These are phyloP conservation scores for Arachis hypogaea DNA, from an alignment of 306 rosid species.

Conservation along the genomic window DNA sequence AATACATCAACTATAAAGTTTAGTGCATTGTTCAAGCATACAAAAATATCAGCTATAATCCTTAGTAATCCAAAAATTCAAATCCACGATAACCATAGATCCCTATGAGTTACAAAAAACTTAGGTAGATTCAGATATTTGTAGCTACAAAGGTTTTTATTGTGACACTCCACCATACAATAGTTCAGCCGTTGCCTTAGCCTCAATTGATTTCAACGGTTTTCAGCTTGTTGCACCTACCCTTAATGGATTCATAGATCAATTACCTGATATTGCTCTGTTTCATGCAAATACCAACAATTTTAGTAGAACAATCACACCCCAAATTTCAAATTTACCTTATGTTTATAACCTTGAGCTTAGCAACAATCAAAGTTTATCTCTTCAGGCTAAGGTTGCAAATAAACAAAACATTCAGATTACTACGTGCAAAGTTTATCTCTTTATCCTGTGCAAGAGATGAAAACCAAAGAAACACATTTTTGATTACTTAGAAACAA, in stretches of 20 bases:
- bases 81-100: constrained; percentile 69
- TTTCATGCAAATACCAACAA: constrained; percentile 91
- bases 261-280: constrained; percentile 79
- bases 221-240: constrained; percentile 68
- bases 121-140: constrained; percentile 79
- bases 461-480: no score
- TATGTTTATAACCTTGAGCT: constrained; percentile 82
- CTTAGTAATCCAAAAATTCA: constrained; percentile 75
- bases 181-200: constrained; percentile 66
- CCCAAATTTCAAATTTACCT: constrained; percentile 57
- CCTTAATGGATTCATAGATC: constrained; percentile 81
- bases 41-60: no score
- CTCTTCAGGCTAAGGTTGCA: no score
- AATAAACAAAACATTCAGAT: no score
- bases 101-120: constrained; percentile 67
- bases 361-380: constrained; percentile 60
- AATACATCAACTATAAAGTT: no score
- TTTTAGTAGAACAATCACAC: constrained; percentile 66
- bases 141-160: constrained; percentile 79
- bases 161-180: constrained; percentile 82
- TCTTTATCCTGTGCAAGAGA: no score
- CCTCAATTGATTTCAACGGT: constrained; percentile 84
- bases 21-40: no score
- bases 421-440: no score
- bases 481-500: no score